A percentile compares a stretch with the other conserved stretches of the same genome.
These are phyloP conservation scores for Scleromitrula shiraiana DNA, from an alignment of 2,329 filamentous ascomycete species.

Conservation along the genomic window DNA sequence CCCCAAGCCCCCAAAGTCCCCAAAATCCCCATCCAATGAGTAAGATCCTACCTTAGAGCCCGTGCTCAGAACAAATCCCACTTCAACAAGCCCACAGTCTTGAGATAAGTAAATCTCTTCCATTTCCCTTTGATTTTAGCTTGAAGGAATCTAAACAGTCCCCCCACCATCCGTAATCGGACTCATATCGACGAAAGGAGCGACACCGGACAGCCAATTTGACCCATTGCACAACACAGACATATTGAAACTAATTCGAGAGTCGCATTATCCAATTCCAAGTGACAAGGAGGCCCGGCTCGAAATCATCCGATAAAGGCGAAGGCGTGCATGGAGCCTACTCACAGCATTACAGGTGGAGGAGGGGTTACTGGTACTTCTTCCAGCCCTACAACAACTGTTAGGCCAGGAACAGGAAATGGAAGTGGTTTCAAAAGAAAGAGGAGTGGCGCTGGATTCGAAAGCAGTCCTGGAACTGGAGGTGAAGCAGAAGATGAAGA, in stretches of 20 bases:
- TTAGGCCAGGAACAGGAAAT: slow-evolving; percentile 24
- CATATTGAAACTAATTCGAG: slow-evolving; percentile 14
- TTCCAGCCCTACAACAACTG: slow-evolving; percentile 24
- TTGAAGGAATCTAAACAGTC: too few species aligned
- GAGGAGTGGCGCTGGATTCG: slow-evolving; percentile 44
- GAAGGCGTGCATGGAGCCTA: slow-evolving; percentile 21
- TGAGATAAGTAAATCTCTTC: slow-evolving; percentile 8
- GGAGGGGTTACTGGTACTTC: too few species aligned
- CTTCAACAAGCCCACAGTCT: too few species aligned
- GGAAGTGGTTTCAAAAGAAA: slow-evolving; percentile 44
- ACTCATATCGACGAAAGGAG: slow-evolving; percentile 13
- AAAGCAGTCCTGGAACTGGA: slow-evolving; percentile 53
- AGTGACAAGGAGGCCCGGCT: slow-evolving; percentile 7
- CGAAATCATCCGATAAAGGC: slow-evolving; percentile 12
- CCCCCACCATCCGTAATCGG: slow-evolving; percentile 18
- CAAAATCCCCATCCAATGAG: too few species aligned
- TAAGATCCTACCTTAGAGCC: too few species aligned
- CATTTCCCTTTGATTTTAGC: neutral
- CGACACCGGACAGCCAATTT: slow-evolving; percentile 22
- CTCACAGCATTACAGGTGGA: slow-evolving; percentile 16
- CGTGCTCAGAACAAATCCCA: neutral
- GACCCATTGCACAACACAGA: slow-evolving; percentile 16
- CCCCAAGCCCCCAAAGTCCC: too few species aligned
- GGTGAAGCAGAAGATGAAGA: slow-evolving; percentile 48
- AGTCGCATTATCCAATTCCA: slow-evolving; percentile 6